Base-by-base conservation (phyloP, 2,329 filamentous ascomycete species). In the Pestalotiopsis sp. region DNA sequence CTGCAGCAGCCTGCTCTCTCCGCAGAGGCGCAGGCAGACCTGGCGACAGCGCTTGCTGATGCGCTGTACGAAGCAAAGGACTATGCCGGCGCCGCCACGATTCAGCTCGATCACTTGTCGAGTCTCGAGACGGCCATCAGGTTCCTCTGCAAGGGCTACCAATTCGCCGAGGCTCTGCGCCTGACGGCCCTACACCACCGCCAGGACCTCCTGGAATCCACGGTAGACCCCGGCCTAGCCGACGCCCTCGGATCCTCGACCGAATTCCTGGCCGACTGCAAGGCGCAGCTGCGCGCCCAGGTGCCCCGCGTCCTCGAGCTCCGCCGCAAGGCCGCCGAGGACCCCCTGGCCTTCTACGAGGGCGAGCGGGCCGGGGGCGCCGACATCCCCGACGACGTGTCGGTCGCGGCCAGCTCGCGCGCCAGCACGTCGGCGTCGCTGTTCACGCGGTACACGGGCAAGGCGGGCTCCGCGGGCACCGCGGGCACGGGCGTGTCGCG, bases 181-280 rank as follows among this genome's bases (percentile, higher is more conserved):
- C 84, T 97, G 27, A 86, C 92, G 45, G 87, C 88, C 4, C 85
- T 91, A 3, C 87, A 89, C 70, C 81, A 82, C 2, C 86, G 88
- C 17, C 81, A 88, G 0, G 83, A 89, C 1, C 86, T 97, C 4
- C 86, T 98, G 41, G 81, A 81, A 5, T 81, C 86, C 0, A 87
- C 93, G 66, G 86, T 99, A 14, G 95, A 99, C 77, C 81, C 87
- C 0, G 93, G 92, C 1, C 89, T 99, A 5, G 88, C 91, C 3
- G 95, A 98, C 68, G 90, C 93, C 1, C 90, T 96, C 68, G 91
- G 92, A 25, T 90, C 88, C 66, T 95, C 92, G 75, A 97, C 94
- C 0, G 96, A 98, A 78, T 90, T 98, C 69, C 88, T 99, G 12
- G 94, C 96, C 1, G 96, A 99, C 79, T 98, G 95, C 87, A 94